Evolutionary conservation across 2,329 filamentous ascomycete genomes (phyloP).

Genomic region (Penicillium sclerotigenum): DNA sequence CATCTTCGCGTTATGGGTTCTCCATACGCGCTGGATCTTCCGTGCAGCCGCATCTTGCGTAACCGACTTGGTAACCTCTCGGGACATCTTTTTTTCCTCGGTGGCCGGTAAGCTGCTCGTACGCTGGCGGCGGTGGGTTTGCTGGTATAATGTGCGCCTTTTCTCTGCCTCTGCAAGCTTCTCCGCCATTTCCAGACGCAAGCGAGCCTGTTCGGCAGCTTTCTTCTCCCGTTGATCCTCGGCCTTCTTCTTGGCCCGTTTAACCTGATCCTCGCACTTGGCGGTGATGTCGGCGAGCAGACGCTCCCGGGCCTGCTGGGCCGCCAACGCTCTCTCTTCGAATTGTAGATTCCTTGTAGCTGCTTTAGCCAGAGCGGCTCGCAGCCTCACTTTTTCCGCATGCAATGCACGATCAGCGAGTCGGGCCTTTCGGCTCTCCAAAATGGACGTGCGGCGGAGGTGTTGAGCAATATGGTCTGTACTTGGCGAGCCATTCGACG

Average conservation of each 20-base stretch:
- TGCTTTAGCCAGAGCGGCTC: constrained; percentile 61
- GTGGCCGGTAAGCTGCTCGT: constrained; percentile 50
- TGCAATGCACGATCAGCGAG: constrained; percentile 63
- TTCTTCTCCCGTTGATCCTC: constrained; percentile 64
- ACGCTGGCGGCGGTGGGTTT: constrained; percentile 49
- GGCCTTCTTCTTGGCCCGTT: constrained; percentile 63
- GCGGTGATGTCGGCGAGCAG: constrained; percentile 63
- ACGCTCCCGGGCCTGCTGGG: constrained; percentile 61
- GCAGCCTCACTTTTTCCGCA: constrained; percentile 62
- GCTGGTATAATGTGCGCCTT: constrained; percentile 50
- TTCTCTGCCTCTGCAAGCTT: constrained; percentile 62
- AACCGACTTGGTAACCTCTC: constrained; percentile 37
- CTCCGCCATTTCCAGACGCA: constrained; percentile 62
- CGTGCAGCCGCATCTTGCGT: constrained; percentile 54
- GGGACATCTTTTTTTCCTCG: constrained; percentile 43
- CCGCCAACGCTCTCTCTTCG: constrained; percentile 62
- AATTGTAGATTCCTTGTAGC: constrained; percentile 55
- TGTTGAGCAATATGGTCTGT: constrained; percentile 63
- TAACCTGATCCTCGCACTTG: constrained; percentile 64
- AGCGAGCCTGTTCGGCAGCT: constrained; percentile 58
- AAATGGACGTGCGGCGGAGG: constrained; percentile 62
- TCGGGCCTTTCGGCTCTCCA: constrained; percentile 62
- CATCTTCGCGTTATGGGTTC: constrained; percentile 47
- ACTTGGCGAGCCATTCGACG: constrained; percentile 49
- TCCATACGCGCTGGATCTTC: constrained; percentile 59